Base-by-base conservation (phyloP, 441 rosid species). In the Gossypium aridum region DNA sequence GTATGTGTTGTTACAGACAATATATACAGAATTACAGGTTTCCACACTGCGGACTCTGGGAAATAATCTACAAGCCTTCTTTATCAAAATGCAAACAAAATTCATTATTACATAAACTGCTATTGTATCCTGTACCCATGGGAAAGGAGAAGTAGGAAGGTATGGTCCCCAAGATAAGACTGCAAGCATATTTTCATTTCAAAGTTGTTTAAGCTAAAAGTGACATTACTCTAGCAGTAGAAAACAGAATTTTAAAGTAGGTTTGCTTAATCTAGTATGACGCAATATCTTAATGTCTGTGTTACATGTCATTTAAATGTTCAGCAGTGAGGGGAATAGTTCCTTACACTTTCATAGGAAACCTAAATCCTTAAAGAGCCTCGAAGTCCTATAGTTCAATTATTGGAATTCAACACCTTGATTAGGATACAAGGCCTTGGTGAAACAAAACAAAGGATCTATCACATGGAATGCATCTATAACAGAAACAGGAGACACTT, bases 401-500 rank as follows among this genome's bases (percentile, higher is more conserved):
- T 47, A 67, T n/a, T 4, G 4, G 60, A 8, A 49, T 49, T 68
- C 71, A 51, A 25, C 43, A 70, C 2, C 26, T 53, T n/a, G 3
- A 2, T 45, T 26, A 17, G 43, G 49, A 70, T 9, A 25, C 47
- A 54, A n/a, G 17, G 62, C 49, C 55, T 54, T 70, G 4, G 43
- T 12, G 12, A 54, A 54, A 70, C 13, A 54, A 28, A 16, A n/a
- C 4, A 69, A 51, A n/a, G 23, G 23, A 31, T 70, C 49, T 14
- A 54, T 70, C 26, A 70, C 6, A n/a, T 6, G 17, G 22, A 54
- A 74, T 22, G 71, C 62, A 22, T 53, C 54, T 39, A 3, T 1
- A 69, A 63, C 8, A 7, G 20, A 70, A 75, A 65, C 54, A 45
- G 73, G 79, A 75, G 64, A 20, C 54, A 78, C 98, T 89, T 87